Evolutionary conservation across 768 basidiomycete genomes (phyloP).

Genomic region (Baorangia bicolor): DNA sequence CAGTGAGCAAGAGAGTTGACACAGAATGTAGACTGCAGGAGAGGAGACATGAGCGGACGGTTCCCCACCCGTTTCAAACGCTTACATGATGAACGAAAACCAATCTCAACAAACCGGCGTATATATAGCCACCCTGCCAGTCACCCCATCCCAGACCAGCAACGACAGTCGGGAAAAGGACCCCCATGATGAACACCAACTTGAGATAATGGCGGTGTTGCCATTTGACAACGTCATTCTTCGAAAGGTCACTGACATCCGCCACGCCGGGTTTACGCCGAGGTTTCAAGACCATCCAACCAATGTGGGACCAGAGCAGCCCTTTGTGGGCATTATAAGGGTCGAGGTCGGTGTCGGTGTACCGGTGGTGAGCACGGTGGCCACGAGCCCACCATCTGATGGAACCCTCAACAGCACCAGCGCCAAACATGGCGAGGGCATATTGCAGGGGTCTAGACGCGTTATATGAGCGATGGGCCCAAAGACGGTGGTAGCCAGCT

Average conservation of each 20-base stretch:
- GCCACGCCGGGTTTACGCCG: conserved; percentile 87
- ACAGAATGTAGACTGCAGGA: conserved; percentile 84
- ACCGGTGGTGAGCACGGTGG: conserved; percentile 95
- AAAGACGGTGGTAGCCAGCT: conserved; percentile 94
- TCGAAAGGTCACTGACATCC: conserved; percentile 82
- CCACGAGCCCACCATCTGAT: conserved; percentile 99
- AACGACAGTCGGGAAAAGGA: conserved; percentile 73
- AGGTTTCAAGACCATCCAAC: conserved; percentile 94
- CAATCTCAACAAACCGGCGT: conserved; percentile 75
- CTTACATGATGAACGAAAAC: conserved; percentile 86
- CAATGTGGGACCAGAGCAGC: conserved; percentile 82
- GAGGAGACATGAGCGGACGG: not conserved
- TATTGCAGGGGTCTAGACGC: conserved; percentile 86
- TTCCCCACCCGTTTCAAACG: conserved; percentile 9
- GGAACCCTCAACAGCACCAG: conserved; percentile 93
- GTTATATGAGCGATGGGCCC: conserved; percentile 96
- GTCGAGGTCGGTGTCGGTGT: conserved; percentile 96
- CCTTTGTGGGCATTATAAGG: conserved; percentile 94
- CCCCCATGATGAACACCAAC: conserved; percentile 67
- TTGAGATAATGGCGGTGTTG: conserved; percentile 79
- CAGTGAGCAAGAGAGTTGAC: conserved; percentile 97
- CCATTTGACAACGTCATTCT: conserved; percentile 80
- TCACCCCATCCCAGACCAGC: conserved; percentile 86
- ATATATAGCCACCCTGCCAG: conserved; percentile 81
- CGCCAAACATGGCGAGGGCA: conserved; percentile 76